A percentile compares a stretch with the other conserved stretches of the same genome.
These are phyloP conservation scores for Entelexis paramagnoliae DNA, from an alignment of 1,139 yeast species.

Conservation along the genomic window DNA sequence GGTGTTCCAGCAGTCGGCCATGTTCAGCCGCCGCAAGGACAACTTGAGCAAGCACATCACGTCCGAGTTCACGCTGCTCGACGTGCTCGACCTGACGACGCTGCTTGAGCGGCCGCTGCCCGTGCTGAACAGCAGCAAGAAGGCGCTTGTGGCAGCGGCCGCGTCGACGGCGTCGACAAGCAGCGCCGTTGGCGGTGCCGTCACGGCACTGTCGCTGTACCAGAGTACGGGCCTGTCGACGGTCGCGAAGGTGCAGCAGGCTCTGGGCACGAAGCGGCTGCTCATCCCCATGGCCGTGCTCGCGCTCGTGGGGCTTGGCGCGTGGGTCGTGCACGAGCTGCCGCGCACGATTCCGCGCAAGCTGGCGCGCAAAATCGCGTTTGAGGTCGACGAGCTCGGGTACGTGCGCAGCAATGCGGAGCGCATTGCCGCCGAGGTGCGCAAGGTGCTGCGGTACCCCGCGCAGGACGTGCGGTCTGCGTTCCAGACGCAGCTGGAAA, in stretches of 20 bases:
- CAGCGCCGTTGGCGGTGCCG: conserved; percentile 25
- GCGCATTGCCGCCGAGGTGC: conserved; percentile 70
- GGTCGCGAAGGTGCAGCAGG: conserved; percentile 2
- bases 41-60: conserved; percentile 48
- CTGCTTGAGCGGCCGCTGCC: conserved; percentile 25
- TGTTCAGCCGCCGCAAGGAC: conserved; percentile 74
- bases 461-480: conserved; percentile 71
- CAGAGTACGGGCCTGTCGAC: conserved; percentile 29
- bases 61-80: conserved; percentile 51
- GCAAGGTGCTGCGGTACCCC: conserved; percentile 72
- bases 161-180: conserved; percentile 28
- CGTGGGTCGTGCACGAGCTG: conserved; percentile 64
- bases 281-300: conserved; percentile 33
- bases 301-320: conserved; percentile 48
- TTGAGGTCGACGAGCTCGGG: conserved; percentile 54
- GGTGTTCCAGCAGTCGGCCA: conserved; percentile 62
- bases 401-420: conserved; percentile 69
- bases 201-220: conserved; percentile 34
- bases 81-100: conserved; percentile 50
- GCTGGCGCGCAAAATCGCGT: conserved; percentile 58
- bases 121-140: conserved; percentile 24
- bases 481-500: conserved; percentile 62
- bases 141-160: conserved; percentile 21
- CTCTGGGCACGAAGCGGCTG: conserved; percentile 7
- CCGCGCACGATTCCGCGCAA: conserved; percentile 85